A percentile compares a stretch with the other conserved stretches of the same genome.
These are phyloP conservation scores for Macrotyloma uniflorum DNA, from an alignment of 306 rosid genomes.

Conservation along the genomic window DNA sequence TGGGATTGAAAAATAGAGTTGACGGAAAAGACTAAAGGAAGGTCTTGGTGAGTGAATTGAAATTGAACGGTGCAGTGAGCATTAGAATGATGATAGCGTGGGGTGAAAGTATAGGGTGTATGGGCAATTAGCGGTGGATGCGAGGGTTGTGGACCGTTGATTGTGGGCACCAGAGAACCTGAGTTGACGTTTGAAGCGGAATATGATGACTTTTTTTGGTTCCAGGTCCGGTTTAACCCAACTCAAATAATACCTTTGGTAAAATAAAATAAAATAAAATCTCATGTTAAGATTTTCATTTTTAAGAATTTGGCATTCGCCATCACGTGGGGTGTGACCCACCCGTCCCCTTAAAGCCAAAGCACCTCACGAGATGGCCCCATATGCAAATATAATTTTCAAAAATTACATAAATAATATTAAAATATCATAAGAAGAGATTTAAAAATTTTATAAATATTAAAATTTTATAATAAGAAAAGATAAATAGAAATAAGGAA, in stretches of 20 bases:
- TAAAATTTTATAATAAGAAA: too few relatives aligned
- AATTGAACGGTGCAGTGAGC: constrained; percentile 33
- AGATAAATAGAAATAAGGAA: too few relatives aligned
- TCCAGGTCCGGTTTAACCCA: constrained; percentile 3
- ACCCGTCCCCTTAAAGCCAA: constrained; percentile 54
- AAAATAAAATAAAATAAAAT: constrained; percentile 34
- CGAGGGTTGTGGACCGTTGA: constrained; percentile 30
- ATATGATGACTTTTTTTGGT: neutral
- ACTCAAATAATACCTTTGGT: neutral
- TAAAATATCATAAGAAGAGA: too few relatives aligned
- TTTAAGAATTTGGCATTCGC: constrained; percentile 38
- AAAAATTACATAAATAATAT: too few relatives aligned
- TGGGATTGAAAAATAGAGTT: neutral
- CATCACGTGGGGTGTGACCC: constrained; percentile 89
- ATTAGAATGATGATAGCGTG: constrained; percentile 59
- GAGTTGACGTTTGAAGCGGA: constrained; percentile 31
- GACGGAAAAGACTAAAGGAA: neutral
- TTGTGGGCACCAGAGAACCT: constrained; percentile 21
- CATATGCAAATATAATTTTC: constrained; percentile 7
- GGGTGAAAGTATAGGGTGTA: constrained; percentile 29
- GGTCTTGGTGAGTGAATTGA: neutral
- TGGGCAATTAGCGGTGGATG: too few relatives aligned
- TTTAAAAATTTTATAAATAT: too few relatives aligned
- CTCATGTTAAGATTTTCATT: constrained; percentile 33
- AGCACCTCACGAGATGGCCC: constrained; percentile 57